Percentiles rank a stretch among this genome's conserved stretches.
These are phyloP conservation scores for Cyamopsis tetragonoloba DNA, from an alignment of 306 rosid species.

Conservation along the genomic window DNA sequence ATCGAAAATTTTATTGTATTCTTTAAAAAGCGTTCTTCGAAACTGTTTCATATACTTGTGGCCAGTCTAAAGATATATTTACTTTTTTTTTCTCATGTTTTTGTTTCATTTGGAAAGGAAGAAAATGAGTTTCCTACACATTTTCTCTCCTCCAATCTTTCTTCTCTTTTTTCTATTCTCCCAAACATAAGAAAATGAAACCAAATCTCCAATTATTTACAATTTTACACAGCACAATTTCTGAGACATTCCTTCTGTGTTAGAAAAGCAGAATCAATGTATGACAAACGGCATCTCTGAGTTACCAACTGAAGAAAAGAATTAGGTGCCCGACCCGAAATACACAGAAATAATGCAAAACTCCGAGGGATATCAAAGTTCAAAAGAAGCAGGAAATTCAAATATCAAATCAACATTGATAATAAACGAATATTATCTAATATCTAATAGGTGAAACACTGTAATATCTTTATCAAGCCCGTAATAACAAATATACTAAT, in stretches of 20 bases:
- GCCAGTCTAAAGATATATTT: no score
- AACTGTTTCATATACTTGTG: no score
- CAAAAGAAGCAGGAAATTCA: neutral
- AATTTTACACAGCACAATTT: no score
- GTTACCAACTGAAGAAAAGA: neutral
- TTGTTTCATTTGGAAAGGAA: no score
- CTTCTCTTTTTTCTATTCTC: no score
- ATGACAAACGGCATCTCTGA: neutral
- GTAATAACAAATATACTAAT: neutral
- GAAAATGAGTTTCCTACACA: no score
- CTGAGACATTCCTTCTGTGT: no score
- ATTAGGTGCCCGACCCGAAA: neutral
- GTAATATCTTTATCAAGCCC: neutral
- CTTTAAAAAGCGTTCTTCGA: no score
- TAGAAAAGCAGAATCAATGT: neutral
- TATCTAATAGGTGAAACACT: neutral
- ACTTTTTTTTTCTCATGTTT: no score
- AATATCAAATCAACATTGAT: neutral
- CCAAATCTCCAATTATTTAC: neutral
- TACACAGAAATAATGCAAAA: neutral
- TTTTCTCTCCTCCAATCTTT: no score
- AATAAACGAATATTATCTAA: neutral
- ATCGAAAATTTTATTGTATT: no score
- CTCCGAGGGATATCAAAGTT: neutral
- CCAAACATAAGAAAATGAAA: no score